Percentiles rank a stretch among this genome's conserved stretches.
phyloP scores from a whole-genome alignment of 257 asterid species.

The Striga asiatica region DNA sequence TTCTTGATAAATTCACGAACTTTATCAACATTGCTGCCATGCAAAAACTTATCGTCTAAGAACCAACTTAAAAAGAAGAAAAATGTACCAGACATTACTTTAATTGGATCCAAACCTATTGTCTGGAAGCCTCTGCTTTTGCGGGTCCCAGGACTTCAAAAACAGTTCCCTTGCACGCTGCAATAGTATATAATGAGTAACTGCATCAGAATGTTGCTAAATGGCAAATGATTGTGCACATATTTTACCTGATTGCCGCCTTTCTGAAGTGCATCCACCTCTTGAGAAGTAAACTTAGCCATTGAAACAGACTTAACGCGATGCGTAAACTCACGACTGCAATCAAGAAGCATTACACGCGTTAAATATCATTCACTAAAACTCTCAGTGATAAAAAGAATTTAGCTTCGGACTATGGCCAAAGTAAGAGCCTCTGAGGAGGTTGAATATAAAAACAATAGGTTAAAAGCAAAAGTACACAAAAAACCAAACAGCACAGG shows the following conservation, averaged over 20 bases:
- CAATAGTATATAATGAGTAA: slow-evolving; percentile 15
- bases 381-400: slow-evolving; percentile 3
- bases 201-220: background rate
- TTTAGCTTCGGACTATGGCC: background rate
- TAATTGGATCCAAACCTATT: slow-evolving; percentile 40
- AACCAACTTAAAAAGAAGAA: background rate
- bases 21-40: slow-evolving; percentile 63
- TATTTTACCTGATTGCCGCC: slow-evolving; percentile 84
- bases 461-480: too few species aligned
- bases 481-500: too few species aligned
- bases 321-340: slow-evolving; percentile 95
- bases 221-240: background rate
- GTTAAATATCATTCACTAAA: slow-evolving; percentile 12
- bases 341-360: slow-evolving; percentile 17
- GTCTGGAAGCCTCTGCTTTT: slow-evolving; percentile 58
- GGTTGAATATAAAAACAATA: background rate
- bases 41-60: background rate
- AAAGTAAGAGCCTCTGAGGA: background rate
- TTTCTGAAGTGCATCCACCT: slow-evolving; percentile 81
- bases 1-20: slow-evolving; percentile 65
- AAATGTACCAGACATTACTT: background rate
- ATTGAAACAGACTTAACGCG: slow-evolving; percentile 95
- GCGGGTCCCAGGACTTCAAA: slow-evolving; percentile 66
- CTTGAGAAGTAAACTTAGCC: slow-evolving; percentile 82
- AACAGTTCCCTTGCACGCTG: slow-evolving; percentile 83